These are phyloP conservation scores for Colletotrichum destructivum DNA, from an alignment of 2,329 filamentous ascomycete species.

Conservation along the genomic window DNA sequence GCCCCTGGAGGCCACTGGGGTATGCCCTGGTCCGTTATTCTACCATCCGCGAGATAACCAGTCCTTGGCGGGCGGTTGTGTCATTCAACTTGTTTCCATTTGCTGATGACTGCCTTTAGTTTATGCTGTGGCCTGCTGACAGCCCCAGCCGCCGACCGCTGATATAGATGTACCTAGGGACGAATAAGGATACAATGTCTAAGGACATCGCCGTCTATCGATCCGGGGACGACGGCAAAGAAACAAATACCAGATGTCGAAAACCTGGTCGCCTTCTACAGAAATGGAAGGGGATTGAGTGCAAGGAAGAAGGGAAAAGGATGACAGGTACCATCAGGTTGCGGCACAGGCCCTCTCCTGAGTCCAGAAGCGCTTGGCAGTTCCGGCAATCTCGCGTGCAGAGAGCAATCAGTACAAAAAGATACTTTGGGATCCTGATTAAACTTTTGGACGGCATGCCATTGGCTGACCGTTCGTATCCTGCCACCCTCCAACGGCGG, in stretches of 20 bases:
- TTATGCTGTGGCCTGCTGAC: neutral
- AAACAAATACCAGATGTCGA: neutral
- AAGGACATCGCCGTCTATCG: conserved; percentile 1
- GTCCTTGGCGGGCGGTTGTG: conserved; percentile 33
- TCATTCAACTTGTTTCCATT: conserved; percentile 30
- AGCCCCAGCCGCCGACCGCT: neutral
- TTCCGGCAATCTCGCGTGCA: conserved; percentile 39
- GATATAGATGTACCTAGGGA: neutral
- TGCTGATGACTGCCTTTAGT: conserved; percentile 5
- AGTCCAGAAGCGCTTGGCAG: conserved; percentile 41
- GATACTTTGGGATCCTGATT: conserved; percentile 18
- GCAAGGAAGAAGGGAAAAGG: neutral
- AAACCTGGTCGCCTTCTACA: neutral
- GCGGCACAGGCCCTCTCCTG: conserved; percentile 36
- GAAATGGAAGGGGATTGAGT: neutral
- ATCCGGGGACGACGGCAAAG: neutral
- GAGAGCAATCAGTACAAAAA: conserved; percentile 12
- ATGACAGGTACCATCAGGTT: conserved; percentile 27
- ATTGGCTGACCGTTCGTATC: conserved; percentile 36
- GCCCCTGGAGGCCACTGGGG: conserved; percentile 36
- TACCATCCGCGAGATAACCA: conserved; percentile 32
- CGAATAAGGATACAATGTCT: conserved; percentile 2
- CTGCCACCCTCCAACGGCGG: conserved; percentile 15
- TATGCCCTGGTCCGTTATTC: conserved; percentile 32
- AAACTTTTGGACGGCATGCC: conserved; percentile 20